Evolutionary conservation across 140 eudicot genomes (phyloP).

Genomic region (Oenanthe javanica): DNA sequence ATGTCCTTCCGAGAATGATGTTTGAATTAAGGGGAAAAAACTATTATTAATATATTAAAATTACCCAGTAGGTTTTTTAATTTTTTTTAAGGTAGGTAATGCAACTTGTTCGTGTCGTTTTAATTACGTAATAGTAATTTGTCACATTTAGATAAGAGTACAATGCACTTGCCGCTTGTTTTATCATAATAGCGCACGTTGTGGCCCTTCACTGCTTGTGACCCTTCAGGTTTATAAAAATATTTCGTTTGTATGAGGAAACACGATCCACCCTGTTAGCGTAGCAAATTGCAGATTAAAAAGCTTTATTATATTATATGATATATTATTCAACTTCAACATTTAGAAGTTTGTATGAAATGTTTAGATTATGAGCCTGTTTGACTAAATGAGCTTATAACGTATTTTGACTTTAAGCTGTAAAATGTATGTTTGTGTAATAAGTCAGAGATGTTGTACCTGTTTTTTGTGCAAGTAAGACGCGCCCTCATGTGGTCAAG

Average conservation of each 20-base stretch:
- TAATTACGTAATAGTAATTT: neutral
- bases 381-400: too few relatives aligned
- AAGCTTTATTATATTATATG: neutral
- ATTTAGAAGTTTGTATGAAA: neutral
- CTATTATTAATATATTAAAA: neutral
- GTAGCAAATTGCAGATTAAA: neutral
- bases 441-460: too few relatives aligned
- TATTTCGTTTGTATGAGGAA: neutral
- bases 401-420: too few relatives aligned
- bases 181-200: too few relatives aligned
- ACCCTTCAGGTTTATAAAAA: neutral
- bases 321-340: neutral
- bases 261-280: neutral
- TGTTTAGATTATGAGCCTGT: neutral
- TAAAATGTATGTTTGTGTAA: too few relatives aligned
- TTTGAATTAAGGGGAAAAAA: neutral
- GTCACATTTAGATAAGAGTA: neutral
- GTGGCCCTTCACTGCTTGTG: neutral
- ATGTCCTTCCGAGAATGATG: neutral
- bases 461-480: too few relatives aligned
- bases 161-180: too few relatives aligned
- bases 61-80: neutral
- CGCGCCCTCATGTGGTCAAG: too few relatives aligned
- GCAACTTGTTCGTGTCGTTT: neutral
- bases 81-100: neutral